Evolutionary conservation across 345 rosid genomes (phyloP).

Genomic region (Syzygium aromaticum): DNA sequence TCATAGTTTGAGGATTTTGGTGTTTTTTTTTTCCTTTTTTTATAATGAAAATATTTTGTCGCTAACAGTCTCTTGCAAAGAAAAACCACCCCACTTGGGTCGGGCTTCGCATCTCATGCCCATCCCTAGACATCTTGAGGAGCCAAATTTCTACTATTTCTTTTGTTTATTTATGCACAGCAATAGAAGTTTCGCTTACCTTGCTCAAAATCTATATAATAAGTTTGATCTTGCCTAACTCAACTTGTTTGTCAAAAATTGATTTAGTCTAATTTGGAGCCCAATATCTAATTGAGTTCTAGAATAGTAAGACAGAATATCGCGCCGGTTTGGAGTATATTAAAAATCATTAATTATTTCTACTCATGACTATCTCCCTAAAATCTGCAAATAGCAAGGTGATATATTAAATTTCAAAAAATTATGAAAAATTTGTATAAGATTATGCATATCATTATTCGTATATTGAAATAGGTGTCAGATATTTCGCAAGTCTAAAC

Average conservation of each 20-base stretch:
- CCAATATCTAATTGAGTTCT: background rate
- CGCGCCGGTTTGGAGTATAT: fast-evolving
- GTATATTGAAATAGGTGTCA: background rate
- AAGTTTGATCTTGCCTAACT: background rate
- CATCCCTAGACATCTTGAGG: background rate
- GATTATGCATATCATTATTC: background rate
- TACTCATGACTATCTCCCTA: background rate
- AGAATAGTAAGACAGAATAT: background rate
- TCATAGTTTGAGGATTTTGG: too few relatives aligned
- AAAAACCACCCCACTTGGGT: background rate
- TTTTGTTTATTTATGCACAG: background rate
- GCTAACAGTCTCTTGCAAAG: background rate
- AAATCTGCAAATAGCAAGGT: background rate
- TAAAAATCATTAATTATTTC: background rate
- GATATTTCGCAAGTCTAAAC: background rate
- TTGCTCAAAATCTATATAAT: background rate
- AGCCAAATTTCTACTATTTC: background rate
- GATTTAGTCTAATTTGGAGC: background rate
- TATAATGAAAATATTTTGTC: background rate
- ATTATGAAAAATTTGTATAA: background rate
- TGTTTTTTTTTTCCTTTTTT: too few relatives aligned
- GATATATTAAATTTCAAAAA: background rate
- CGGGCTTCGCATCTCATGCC: background rate
- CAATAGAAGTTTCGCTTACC: background rate
- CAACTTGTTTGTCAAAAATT: background rate